Percentiles rank a stretch among this genome's conserved stretches.
These are phyloP conservation scores for Cladosporium sp. DNA, from an alignment of 2,329 filamentous ascomycete genomes.

Conservation along the genomic window DNA sequence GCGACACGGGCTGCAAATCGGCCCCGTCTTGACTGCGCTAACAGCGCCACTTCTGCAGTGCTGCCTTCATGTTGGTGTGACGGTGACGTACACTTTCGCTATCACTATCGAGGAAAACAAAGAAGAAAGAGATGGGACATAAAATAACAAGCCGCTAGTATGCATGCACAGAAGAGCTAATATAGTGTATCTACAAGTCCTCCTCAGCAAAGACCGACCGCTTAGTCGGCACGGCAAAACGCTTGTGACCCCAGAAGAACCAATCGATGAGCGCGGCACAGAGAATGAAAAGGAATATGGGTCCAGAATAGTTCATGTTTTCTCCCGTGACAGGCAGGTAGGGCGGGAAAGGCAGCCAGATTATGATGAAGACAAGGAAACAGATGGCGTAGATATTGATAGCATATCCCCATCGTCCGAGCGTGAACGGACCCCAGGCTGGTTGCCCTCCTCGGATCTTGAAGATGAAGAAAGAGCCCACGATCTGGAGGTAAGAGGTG, in stretches of 20 bases:
- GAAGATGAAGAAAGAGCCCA: slow-evolving; percentile 32
- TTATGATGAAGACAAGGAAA: slow-evolving; percentile 41
- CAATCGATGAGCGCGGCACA: slow-evolving; percentile 23
- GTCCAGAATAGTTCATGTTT: slow-evolving; percentile 24
- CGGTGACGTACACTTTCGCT: background rate
- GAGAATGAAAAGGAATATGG: slow-evolving; percentile 19
- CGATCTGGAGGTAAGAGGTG: slow-evolving; percentile 37
- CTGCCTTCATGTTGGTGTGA: background rate
- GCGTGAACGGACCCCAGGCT: slow-evolving; percentile 15
- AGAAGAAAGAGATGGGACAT: background rate
- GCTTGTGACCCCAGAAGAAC: slow-evolving; percentile 18
- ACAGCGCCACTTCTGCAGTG: background rate
- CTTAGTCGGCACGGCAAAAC: slow-evolving; percentile 10
- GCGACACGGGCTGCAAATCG: background rate
- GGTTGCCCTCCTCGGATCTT: slow-evolving; percentile 6
- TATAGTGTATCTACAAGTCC: background rate
- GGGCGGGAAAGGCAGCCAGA: slow-evolving; percentile 29
- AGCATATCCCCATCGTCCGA: slow-evolving; percentile 21
- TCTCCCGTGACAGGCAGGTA: slow-evolving; percentile 20
- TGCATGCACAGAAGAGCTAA: background rate
- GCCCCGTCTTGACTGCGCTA: background rate
- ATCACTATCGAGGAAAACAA: no score
- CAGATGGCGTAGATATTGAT: slow-evolving; percentile 31
- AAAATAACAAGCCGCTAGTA: background rate
- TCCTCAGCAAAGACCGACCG: slow-evolving; percentile 1